A percentile compares a stretch with the other conserved stretches of the same genome.
Evolutionary conservation across 2,329 filamentous ascomycete genomes (phyloP).

Genomic region (Cryphonectria carpinicola): DNA sequence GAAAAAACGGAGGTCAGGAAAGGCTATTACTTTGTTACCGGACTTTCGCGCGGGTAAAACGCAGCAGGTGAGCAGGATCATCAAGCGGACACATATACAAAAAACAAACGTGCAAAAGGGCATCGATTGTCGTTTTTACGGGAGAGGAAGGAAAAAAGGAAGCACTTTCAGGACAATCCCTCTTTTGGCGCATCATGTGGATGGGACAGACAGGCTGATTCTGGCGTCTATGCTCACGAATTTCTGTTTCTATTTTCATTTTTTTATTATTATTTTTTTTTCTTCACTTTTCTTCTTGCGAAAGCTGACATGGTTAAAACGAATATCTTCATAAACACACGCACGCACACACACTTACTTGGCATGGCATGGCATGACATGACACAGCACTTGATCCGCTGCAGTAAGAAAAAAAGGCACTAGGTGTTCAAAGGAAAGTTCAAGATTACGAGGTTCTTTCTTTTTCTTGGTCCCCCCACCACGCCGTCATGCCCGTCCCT

Average conservation of each 20-base stretch:
- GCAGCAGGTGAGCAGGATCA: constrained; percentile 7
- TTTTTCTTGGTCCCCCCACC: not conserved
- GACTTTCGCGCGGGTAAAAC: constrained; percentile 10
- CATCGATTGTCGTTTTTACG: constrained; percentile 21
- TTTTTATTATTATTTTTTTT: not conserved
- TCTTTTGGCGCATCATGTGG: constrained; percentile 1
- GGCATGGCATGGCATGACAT: not conserved
- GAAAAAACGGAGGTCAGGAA: not conserved
- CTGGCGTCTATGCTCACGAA: not conserved
- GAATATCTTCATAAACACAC: not conserved
- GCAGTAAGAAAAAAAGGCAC: not conserved
- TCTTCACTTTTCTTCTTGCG: too few relatives aligned
- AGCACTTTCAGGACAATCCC: too few relatives aligned
- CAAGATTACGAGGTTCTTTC: not conserved
- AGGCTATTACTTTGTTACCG: not conserved
- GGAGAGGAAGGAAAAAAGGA: too few relatives aligned
- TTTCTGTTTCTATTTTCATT: not conserved
- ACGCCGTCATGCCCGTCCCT: constrained; percentile 7
- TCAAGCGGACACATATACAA: constrained; percentile 10
- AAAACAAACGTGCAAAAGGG: constrained; percentile 17
- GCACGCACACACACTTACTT: not conserved
- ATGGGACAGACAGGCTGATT: not conserved
- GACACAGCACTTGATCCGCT: not conserved
- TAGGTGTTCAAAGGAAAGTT: not conserved
- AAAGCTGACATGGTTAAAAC: not conserved